A percentile compares a stretch with the other conserved stretches of the same genome.
phyloP scores from a whole-genome alignment of 371 early-diverging fungal species.

The Dichotomocladium elegans region DNA sequence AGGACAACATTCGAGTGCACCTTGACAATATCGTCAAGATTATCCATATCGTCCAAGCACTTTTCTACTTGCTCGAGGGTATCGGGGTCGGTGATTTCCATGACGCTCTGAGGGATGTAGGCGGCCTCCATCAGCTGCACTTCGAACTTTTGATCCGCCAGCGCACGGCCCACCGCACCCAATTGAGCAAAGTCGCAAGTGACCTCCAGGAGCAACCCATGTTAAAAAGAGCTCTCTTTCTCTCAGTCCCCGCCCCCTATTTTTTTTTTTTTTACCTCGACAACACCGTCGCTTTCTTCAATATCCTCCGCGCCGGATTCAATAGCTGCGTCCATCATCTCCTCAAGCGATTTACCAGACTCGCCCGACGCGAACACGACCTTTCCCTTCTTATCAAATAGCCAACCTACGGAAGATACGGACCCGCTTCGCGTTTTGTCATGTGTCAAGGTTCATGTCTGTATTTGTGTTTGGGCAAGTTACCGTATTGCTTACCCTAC shows the following conservation, averaged over 20 bases:
- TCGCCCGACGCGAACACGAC: slow-evolving; percentile 40
- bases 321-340: slow-evolving; percentile 56
- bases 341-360: slow-evolving; percentile 43
- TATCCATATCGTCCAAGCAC: slow-evolving; percentile 49
- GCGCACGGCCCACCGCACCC: slow-evolving; percentile 26
- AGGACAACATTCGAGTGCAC: slow-evolving; percentile 49
- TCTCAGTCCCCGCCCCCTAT: background rate
- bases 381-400: slow-evolving; percentile 60
- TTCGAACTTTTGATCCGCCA: slow-evolving; percentile 37
- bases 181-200: slow-evolving; percentile 49
- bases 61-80: slow-evolving; percentile 31
- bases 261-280: slow-evolving; percentile 21
- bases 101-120: slow-evolving; percentile 38
- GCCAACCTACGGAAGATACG: slow-evolving; percentile 53
- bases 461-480: background rate
- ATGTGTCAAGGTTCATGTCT: background rate
- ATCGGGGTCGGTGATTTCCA: slow-evolving; percentile 35
- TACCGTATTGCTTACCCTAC: slow-evolving; percentile 30
- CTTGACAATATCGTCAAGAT: slow-evolving; percentile 54
- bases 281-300: slow-evolving; percentile 34
- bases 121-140: slow-evolving; percentile 39
- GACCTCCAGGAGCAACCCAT: no score
- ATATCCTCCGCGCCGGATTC: slow-evolving; percentile 64
- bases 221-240: no score
- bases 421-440: slow-evolving; percentile 37